Conservation (phyloP, 306 rosid genomes). For the Canavalia ensiformis region DNA sequence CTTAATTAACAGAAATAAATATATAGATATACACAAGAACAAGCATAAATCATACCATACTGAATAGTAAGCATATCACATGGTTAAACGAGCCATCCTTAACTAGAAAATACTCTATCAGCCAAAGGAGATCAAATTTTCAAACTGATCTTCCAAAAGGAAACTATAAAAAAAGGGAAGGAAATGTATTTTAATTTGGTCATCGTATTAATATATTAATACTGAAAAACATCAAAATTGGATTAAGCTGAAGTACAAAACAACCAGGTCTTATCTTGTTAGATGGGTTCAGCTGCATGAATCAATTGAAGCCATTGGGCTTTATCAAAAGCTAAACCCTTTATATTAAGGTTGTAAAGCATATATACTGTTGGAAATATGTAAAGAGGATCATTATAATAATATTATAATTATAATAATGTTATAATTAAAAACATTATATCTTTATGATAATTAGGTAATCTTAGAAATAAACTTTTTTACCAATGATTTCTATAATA, state of each 20-base stretch:
- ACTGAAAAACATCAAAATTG: background rate
- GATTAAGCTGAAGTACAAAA: background rate
- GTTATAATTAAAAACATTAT: no score
- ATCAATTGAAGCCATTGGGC: background rate
- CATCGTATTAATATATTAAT: background rate
- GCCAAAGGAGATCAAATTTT: slow-evolving; percentile 12
- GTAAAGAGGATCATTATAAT: no score
- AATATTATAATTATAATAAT: no score
- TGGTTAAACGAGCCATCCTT: background rate
- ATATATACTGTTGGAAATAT: background rate
- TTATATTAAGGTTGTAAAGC: background rate
- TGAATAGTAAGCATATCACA: background rate
- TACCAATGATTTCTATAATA: no score
- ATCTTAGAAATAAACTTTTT: no score
- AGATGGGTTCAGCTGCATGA: background rate
- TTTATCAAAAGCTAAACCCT: slow-evolving; percentile 6
- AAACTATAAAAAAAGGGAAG: slow-evolving; percentile 2
- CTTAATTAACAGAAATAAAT: background rate
- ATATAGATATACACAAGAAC: background rate
- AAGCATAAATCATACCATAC: slow-evolving; percentile 5
- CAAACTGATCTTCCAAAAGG: background rate
- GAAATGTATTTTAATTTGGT: slow-evolving; percentile 5
- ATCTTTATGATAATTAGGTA: no score
- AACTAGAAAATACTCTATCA: background rate
- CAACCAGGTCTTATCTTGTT: background rate